phyloP scores from a whole-genome alignment of 371 early-diverging fungal species.

The Circinella umbellata region DNA sequence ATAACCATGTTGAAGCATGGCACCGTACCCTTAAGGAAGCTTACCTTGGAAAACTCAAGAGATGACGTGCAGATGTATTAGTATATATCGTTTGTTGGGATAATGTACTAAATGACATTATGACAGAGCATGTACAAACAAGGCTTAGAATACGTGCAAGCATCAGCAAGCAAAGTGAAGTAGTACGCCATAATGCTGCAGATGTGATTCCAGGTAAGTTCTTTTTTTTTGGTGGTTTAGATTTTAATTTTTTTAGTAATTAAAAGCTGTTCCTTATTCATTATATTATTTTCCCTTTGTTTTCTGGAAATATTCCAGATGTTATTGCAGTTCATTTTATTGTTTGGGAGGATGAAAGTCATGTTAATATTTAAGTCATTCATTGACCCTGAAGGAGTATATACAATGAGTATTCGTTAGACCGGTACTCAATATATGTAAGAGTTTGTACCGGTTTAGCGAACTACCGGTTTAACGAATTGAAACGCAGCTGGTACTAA shows the following conservation, averaged over 20 bases:
- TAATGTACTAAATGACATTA: not conserved
- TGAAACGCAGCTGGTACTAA: too few species aligned
- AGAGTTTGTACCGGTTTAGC: too few species aligned
- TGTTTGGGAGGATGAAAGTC: not conserved
- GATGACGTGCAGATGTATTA: not conserved
- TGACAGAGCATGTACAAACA: not conserved
- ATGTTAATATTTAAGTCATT: not conserved
- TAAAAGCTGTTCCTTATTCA: too few species aligned
- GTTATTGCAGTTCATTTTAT: not conserved
- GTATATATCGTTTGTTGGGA: constrained; percentile 8
- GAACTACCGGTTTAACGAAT: too few species aligned
- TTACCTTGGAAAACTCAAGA: not conserved
- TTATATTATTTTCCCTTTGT: not conserved
- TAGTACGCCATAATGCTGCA: not conserved
- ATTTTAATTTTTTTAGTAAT: not conserved
- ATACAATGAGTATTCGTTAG: too few species aligned
- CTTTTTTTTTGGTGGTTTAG: not conserved
- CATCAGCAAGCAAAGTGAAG: not conserved
- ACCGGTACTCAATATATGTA: too few species aligned
- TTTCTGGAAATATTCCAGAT: not conserved
- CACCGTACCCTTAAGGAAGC: constrained; percentile 12
- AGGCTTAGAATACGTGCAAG: not conserved
- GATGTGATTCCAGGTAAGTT: not conserved
- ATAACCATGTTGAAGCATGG: constrained; percentile 17
- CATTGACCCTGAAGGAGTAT: not conserved